Percentiles rank a stretch among this genome's conserved stretches.
Conservation (phyloP, 2,329 filamentous ascomycete genomes). For the Monosporascus sp. region DNA sequence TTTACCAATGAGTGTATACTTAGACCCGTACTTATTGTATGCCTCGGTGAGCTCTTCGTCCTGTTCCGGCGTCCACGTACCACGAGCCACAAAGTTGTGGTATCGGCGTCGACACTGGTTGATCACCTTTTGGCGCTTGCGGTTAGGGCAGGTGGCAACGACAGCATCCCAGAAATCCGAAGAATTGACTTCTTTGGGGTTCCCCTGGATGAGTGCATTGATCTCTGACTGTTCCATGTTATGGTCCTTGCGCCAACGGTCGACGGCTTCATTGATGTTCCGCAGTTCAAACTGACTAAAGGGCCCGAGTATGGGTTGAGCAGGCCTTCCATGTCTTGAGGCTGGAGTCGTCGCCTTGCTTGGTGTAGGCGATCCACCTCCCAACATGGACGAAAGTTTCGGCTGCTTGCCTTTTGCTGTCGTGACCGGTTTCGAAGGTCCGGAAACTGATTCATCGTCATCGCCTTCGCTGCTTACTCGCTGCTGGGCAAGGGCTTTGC, state of each 20-base stretch:
- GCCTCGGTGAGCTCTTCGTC: conserved; percentile 47
- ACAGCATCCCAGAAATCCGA: conserved; percentile 46
- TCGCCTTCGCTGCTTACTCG: no score
- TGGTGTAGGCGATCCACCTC: neutral
- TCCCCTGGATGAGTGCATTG: conserved; percentile 39
- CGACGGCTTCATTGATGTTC: conserved; percentile 36
- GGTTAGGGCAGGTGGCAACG: conserved; percentile 42
- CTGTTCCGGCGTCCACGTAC: conserved; percentile 54
- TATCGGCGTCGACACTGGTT: conserved; percentile 57
- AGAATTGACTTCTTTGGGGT: conserved; percentile 18
- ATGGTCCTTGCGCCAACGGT: conserved; percentile 39
- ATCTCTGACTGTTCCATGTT: conserved; percentile 38
- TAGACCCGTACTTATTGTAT: conserved; percentile 42
- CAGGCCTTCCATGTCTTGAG: conserved; percentile 1
- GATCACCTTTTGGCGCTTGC: conserved; percentile 49
- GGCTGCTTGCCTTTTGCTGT: conserved; percentile 9
- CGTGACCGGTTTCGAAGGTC: conserved; percentile 8
- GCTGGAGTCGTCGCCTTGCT: neutral
- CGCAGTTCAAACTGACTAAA: conserved; percentile 41
- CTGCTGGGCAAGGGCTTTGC: neutral
- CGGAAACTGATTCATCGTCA: conserved; percentile 3
- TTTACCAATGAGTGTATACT: conserved; percentile 59
- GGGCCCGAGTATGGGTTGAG: conserved; percentile 25
- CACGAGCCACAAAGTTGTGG: conserved; percentile 59
- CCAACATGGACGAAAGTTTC: conserved; percentile 18